Evolutionary conservation across 2,329 filamentous ascomycete species (phyloP), one percentile per base, ranked within the genome.

Genomic region (Cercospora citrullina): DNA sequence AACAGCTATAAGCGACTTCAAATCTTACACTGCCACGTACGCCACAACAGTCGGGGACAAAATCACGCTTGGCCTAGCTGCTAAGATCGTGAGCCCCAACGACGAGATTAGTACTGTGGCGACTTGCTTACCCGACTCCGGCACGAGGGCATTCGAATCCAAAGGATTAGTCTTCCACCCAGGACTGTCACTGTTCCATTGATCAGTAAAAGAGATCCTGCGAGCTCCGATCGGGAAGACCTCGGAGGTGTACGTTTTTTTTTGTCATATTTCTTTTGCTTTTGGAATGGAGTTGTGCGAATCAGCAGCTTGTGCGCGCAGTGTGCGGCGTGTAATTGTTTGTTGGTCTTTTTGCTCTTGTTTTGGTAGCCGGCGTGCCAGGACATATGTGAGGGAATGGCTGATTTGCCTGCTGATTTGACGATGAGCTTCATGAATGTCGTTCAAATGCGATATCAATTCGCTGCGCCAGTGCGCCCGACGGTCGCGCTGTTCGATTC

Each of bases 241-340:
- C 60, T 62, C n/a, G 60, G 36, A 31, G 60, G 60, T 48, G 60
- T 62, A 62, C 60, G 60, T 48, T 62, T 62, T 62, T 61, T 62
- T 30, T 62, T 21, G 8, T 18, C 55, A n/a, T n/a, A 31, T 59
- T 59, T 36, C 18, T 59, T 59, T 59, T 59, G 16, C 8, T n/a
- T 36, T 14, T 59, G 9, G 28, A 12, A 33, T 33, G 30, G n/a
- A 21, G 10, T 33, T 36, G 10, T 58, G 28, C 10, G 28, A 33
- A 39, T n/a, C n/a, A n/a, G 1, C 6, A 39, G 33, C 28, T 16
- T 58, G 26, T 21, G 53, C 30, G 16, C 4, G 16, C 30, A 1
- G n/a, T 12, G 18, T 36, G 28, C 55, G 55, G 21, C 16, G 10
- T 14, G 9, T 58, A n/a, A 16, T 18, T 33, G 14, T 33, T 21